Evolutionary conservation across 2,329 filamentous ascomycete genomes (phyloP).

Genomic region (Cercospora zeina): DNA sequence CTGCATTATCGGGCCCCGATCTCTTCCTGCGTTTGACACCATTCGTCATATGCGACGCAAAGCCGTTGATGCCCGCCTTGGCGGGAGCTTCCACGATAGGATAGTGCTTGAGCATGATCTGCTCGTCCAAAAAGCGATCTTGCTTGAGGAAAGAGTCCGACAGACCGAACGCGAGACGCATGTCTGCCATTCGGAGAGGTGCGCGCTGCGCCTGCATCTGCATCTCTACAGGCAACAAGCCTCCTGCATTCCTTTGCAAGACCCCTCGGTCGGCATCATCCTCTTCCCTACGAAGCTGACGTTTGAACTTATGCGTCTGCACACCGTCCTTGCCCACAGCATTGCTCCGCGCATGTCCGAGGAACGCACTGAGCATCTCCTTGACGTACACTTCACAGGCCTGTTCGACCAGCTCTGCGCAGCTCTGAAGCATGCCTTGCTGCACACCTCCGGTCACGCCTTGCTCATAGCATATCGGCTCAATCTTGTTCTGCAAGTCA

Average conservation of each 20-base stretch:
- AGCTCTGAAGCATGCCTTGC: slow-evolving; percentile 44
- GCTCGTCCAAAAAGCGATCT: slow-evolving; percentile 72
- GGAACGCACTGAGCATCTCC: slow-evolving; percentile 57
- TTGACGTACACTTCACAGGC: slow-evolving; percentile 65
- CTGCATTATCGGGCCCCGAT: slow-evolving; percentile 35
- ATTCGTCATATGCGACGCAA: slow-evolving; percentile 24
- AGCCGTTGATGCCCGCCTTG: slow-evolving; percentile 5
- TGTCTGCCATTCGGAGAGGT: slow-evolving; percentile 73
- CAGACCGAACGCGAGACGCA: slow-evolving; percentile 73
- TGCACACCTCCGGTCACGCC: slow-evolving; percentile 52
- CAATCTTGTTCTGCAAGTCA: slow-evolving; percentile 60
- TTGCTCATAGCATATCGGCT: slow-evolving; percentile 66
- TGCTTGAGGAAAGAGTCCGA: slow-evolving; percentile 73
- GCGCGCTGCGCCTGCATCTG: slow-evolving; percentile 71
- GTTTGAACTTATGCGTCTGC: slow-evolving; percentile 75
- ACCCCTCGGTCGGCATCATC: slow-evolving; percentile 71
- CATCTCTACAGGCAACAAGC: slow-evolving; percentile 76
- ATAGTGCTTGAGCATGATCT: slow-evolving; percentile 54
- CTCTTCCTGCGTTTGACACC: slow-evolving; percentile 25
- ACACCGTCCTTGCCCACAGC: slow-evolving; percentile 52
- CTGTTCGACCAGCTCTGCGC: slow-evolving; percentile 61
- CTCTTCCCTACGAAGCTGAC: slow-evolving; percentile 75
- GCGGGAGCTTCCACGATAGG: slow-evolving; percentile 23
- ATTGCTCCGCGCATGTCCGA: slow-evolving; percentile 59
- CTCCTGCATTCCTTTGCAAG: slow-evolving; percentile 70